Conservation (phyloP, 139 green algal species). For the Chlamydomonas urium region DNA sequence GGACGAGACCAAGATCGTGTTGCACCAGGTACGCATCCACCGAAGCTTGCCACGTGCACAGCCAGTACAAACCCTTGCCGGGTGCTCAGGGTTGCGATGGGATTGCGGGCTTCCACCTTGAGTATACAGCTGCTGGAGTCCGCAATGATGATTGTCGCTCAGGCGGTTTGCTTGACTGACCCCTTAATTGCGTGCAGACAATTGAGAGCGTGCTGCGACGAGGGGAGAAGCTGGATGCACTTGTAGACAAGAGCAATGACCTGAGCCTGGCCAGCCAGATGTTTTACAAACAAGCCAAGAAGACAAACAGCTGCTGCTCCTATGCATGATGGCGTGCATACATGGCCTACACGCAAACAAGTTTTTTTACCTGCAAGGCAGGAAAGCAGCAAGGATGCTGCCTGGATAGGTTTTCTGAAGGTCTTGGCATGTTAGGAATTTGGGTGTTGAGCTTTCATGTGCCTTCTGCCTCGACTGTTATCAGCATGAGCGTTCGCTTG, state of each 20-base stretch:
- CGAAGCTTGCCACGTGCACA: not conserved
- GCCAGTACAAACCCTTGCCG: not conserved
- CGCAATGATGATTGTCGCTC: too few relatives aligned
- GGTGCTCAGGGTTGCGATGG: too few relatives aligned
- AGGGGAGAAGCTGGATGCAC: slow-evolving; percentile 94
- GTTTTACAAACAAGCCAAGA: slow-evolving; percentile 90
- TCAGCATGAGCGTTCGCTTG: too few relatives aligned
- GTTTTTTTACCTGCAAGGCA: too few relatives aligned
- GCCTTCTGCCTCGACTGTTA: too few relatives aligned
- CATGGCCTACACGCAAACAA: too few relatives aligned
- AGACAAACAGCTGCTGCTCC: slow-evolving; percentile 84
- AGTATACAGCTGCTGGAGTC: too few relatives aligned
- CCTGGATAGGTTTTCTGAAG: too few relatives aligned
- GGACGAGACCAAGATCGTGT: slow-evolving; percentile 28
- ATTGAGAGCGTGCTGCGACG: slow-evolving; percentile 96
- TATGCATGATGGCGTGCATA: slow-evolving; percentile 60
- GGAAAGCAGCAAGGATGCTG: too few relatives aligned
- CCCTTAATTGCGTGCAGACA: slow-evolving; percentile 57
- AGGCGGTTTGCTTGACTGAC: not conserved
- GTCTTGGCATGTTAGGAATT: too few relatives aligned
- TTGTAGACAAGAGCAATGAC: slow-evolving; percentile 95
- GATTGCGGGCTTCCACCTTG: too few relatives aligned
- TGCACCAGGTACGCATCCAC: not conserved
- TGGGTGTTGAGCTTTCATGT: too few relatives aligned
- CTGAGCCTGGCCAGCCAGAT: slow-evolving; percentile 95